Evolutionary conservation across 1,139 yeast species (phyloP), one percentile per base, ranked within the genome.

Genomic region (Blastobotrys aristatus): DNA sequence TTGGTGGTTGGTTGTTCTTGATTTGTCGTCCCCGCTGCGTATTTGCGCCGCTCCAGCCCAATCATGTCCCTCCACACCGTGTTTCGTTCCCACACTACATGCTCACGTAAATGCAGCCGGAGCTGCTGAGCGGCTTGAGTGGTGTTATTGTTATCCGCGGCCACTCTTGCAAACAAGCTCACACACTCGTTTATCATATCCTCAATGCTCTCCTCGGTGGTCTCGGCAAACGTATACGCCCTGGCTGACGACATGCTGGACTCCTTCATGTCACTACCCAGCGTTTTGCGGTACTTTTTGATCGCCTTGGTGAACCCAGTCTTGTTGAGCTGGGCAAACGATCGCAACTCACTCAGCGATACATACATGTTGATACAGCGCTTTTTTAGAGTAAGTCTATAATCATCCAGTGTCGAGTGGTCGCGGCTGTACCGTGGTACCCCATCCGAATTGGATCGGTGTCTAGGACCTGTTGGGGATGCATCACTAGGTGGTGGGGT

Each of bases 31-130:
- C 34, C 17, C 17, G 42, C 79, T 34, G 76, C 77, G 54, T 80
- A 82, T 1, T 82, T 70, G 52, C 76, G 81, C 61, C 95, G 78
- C 65, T 90, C 96, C 60, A 89, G 69, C 11, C 92, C 92, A 63
- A 89, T 83, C 87, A 90, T 83, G 63, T 90, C 97, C 61, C 92
- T 83, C 97, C 97, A 90, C 21, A 90, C 97, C 0, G 97, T 90
- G 65, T 88, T 88, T 64, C 97, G 77, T 67, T 89, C 97, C 95
- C 96, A 90, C 16, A 89, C 96, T 43, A 90, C 86, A 65, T 89
- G 95, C 59, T 90, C 97, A 51, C 97, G 75, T 53, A 90, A 69
- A 58, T 87, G 87, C 14, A 87, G 74, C 53, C 83, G 77, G 52
- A 90, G 74, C 58, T 86, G 94, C 31, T 77, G 73, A 50, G 75